Evolutionary conservation across 73 alveolate species (phyloP).

Genomic region (Tetrahymena borealis): DNA sequence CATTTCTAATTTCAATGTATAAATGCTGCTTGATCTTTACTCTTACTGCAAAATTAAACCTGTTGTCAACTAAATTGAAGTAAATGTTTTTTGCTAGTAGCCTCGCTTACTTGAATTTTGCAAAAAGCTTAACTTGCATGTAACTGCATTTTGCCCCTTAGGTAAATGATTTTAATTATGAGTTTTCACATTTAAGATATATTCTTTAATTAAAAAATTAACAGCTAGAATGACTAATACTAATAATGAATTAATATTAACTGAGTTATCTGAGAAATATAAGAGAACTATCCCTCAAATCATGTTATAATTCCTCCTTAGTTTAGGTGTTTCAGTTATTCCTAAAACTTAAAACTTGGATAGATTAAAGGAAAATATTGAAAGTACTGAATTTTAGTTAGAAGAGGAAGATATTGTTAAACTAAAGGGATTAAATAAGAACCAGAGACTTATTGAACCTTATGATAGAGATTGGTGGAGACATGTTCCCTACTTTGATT

Average conservation of each 20-base stretch:
- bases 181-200: not conserved
- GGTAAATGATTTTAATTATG: constrained; percentile 5
- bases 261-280: constrained; percentile 49
- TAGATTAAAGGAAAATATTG: constrained; percentile 44
- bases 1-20: constrained; percentile 64
- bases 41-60: constrained; percentile 61
- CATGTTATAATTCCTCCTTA: constrained; percentile 57
- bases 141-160: constrained; percentile 54
- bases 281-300: constrained; percentile 47
- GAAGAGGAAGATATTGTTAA: constrained; percentile 1
- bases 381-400: constrained; percentile 3
- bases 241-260: constrained; percentile 25
- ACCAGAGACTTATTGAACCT: constrained; percentile 8
- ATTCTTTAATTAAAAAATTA: not conserved
- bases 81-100: constrained; percentile 53
- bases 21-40: constrained; percentile 45
- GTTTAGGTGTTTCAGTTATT: constrained; percentile 51
- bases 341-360: constrained; percentile 51
- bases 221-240: not conserved
- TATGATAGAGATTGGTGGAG: not conserved
- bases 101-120: constrained; percentile 19
- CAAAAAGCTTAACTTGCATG: constrained; percentile 20
- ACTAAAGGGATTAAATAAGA: not conserved
- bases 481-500: not conserved
- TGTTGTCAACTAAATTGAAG: constrained; percentile 63